Evolutionary conservation across 352 stramenopile species (phyloP).

Genomic region (Phytophthora aleatoria): DNA sequence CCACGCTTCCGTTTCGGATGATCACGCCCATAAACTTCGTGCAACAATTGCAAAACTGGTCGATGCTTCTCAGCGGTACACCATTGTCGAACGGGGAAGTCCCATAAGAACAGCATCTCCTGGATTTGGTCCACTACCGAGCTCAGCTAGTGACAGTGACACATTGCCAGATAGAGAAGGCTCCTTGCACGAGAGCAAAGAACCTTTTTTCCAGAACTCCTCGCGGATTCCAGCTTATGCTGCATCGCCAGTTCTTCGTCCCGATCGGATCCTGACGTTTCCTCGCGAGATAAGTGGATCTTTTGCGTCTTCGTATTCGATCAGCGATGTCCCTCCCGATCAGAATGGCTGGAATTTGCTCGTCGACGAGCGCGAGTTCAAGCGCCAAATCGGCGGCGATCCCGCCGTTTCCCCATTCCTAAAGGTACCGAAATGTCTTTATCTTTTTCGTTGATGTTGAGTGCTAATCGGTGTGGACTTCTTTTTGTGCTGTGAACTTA

Average conservation of each 20-base stretch:
- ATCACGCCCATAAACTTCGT: slow-evolving; percentile 51
- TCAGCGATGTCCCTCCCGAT: slow-evolving; percentile 44
- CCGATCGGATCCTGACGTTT: slow-evolving; percentile 34
- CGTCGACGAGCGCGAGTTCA: slow-evolving; percentile 76
- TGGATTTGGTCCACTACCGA: slow-evolving; percentile 16
- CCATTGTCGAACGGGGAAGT: slow-evolving; percentile 30
- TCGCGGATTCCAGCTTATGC: slow-evolving; percentile 27
- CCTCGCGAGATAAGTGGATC: slow-evolving; percentile 58
- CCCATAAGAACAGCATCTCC: slow-evolving; percentile 18
- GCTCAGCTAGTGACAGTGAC: slow-evolving; percentile 11
- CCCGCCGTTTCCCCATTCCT: slow-evolving; percentile 66
- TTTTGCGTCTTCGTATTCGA: slow-evolving; percentile 74
- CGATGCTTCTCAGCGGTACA: slow-evolving; percentile 66
- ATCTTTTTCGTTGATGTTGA: neutral
- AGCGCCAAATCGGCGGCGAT: slow-evolving; percentile 74
- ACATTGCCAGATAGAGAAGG: slow-evolving; percentile 14
- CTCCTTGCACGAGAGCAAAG: slow-evolving; percentile 17
- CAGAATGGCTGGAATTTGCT: slow-evolving; percentile 82
- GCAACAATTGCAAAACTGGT: slow-evolving; percentile 56
- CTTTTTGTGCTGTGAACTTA: slow-evolving; percentile 22
- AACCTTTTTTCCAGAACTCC: slow-evolving; percentile 14
- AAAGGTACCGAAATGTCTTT: slow-evolving; percentile 43
- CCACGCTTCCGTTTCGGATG: slow-evolving; percentile 51
- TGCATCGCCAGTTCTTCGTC: slow-evolving; percentile 49
- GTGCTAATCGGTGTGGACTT: neutral